Percentiles rank a stretch among this genome's conserved stretches.
phyloP scores from a whole-genome alignment of 2,329 filamentous ascomycete genomes.

The Thelonectria rubi region DNA sequence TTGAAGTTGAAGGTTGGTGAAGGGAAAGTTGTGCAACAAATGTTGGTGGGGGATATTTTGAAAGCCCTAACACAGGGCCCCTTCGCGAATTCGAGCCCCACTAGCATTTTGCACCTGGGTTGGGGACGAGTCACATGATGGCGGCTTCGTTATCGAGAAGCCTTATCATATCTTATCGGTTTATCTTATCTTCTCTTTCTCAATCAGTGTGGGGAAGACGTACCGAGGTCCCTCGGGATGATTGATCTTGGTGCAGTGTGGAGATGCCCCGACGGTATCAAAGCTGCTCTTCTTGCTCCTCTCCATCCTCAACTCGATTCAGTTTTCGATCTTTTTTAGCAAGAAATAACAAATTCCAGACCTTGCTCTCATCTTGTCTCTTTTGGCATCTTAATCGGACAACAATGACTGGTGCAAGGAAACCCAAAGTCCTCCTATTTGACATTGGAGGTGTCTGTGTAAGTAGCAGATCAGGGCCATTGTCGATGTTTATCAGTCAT shows the following conservation, averaged over 20 bases:
- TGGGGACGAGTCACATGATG: conserved; percentile 53
- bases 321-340: conserved; percentile 3
- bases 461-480: conserved; percentile 55
- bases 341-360: neutral
- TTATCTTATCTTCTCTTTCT: conserved; percentile 27
- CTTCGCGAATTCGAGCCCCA: conserved; percentile 33
- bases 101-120: conserved; percentile 42
- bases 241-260: conserved; percentile 18
- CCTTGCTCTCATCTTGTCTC: neutral
- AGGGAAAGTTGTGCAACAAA: conserved; percentile 40
- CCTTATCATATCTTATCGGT: neutral
- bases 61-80: conserved; percentile 50
- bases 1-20: conserved; percentile 49
- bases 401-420: conserved; percentile 54
- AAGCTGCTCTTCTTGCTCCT: neutral
- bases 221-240: conserved; percentile 38
- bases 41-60: conserved; percentile 53
- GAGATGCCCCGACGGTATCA: conserved; percentile 21
- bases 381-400: conserved; percentile 26
- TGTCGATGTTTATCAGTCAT: neutral
- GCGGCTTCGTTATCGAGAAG: neutral
- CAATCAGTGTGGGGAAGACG: conserved; percentile 28
- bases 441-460: conserved; percentile 98
- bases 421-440: conserved; percentile 83
- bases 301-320: neutral